Evolutionary conservation across 768 basidiomycete genomes (phyloP), one percentile per base, ranked within the genome.

Genomic region (Ramaria sp.): DNA sequence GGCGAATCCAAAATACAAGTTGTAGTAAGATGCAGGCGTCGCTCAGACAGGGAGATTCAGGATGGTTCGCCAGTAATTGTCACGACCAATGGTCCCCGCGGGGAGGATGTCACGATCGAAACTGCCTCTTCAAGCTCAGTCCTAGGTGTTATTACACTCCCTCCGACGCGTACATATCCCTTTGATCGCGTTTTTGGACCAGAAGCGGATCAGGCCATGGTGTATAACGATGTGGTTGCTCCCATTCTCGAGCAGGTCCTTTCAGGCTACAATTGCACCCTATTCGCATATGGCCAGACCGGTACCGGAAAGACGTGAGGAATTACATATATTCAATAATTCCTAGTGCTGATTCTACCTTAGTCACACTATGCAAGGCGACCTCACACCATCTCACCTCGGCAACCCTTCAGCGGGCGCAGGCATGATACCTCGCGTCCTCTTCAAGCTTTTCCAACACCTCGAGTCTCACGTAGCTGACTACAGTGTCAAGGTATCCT

Each of bases 231-330:
- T 53, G 95, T 97, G 41, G 95, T 97, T 42, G 79, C 80, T 60
- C 92, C 92, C 0, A 88, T 97, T 79, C 74, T 99, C 51, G 84
- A 91, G 48, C 90, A 99, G 67, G 94, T 97, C n/a, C 71, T 97
- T 39, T 75, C 80, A 69, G 96, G 96, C 5, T 99, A 96, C 74
- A 98, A 98, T 66, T 98, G 95, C 67, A 95, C 91, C 0, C 75
- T 99, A 20, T 97, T 98, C 70, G 94, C 94, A 4, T 99, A 99
- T 67, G 96, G 96, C 1, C 96, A 98, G 69, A 98, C 96, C 0
- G 96, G 96, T 0, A 97, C 96, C 0, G 96, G 96, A 20, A 99
- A 99, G 74, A 98, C 96, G 91, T 96, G 68, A 63, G 90, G 74
- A 3, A 15, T 37, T n/a, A 42, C 46, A 17, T 50, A 51, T 41